Base-by-base conservation (phyloP, 305 asterid genomes). In the Fraxinus platypoda region DNA sequence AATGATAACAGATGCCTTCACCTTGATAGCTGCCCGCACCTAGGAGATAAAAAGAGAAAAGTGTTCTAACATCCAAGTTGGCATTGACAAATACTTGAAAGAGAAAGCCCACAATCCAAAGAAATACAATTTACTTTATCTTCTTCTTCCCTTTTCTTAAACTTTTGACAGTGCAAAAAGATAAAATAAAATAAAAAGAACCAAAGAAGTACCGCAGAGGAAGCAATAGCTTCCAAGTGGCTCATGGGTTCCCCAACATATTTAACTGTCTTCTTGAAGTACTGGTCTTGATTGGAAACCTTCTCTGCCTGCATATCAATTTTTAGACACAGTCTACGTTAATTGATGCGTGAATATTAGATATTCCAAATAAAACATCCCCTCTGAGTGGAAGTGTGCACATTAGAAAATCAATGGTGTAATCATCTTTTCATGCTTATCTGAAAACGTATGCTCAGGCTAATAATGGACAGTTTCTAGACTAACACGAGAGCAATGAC, bases 151-250 rank as follows among this genome's bases (percentile, higher is more conserved):
- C 37, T 26, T 3, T 23, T 28, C 37, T 28, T 68, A 68, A 68
- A 68, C 15, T 68, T 26, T 13, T 9, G 8, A 11, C 4, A 64
- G 17, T 25, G 34, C 19, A 26, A 66, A 66, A 5, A 9, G 26
- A 4, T 28, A 9, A 25, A 12, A 43, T 0, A 43, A 43, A 46
- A 8, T 0, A 46, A 46, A 12, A 64, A 7, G 9, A 35, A 35
- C 41, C 2, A 6, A 35, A 8, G 15, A 64, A 87, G 11, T 93
- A 94, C 99, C 89, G 99, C 99, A 13, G 99, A 93, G 78, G 99
- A 95, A 52, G 99, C 98, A 90, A 95, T 95, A 46, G 99, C 88
- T 87, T 95, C 99, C 88, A 95, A 90, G 87, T 95, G 98, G 35
- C 87, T 86, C 99, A 95, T 95, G 75, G 99, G 99, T 83, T 95